Base-by-base conservation (phyloP, 2,329 filamentous ascomycete genomes). In the Tothia fuscella region DNA sequence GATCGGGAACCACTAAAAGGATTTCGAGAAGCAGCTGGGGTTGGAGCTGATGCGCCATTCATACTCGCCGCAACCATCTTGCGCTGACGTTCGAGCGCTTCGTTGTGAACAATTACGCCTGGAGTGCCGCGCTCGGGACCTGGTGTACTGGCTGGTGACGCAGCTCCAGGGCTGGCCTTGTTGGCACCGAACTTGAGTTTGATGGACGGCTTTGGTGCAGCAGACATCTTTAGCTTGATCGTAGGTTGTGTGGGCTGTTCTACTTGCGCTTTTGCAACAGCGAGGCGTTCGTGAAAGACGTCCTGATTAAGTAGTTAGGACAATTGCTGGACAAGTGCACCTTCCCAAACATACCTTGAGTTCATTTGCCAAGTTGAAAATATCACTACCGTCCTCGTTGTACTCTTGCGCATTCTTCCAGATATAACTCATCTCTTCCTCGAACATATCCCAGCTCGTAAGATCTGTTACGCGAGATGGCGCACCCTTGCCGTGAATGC, bases 341-440 rank as follows among this genome's bases (percentile, higher is more conserved):
- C 41, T 38, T 30, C 5, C n/a, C 17, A 12, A 51, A 60, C n/a
- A 40, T 64, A 85, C 84, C 74, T 93, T 80, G 5, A 95, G 73
- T 46, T 91, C 78, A 37, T 78, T 74, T 1, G 86, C 85, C 46
- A 91, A 67, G 17, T 74, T 68, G 48, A 79, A 85, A 39, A 94
- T 88, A 13, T 86, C 81, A 53, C 88, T 94, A 3, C 81, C 83
- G 55, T 94, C 87, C 58, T 94, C 85, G 50, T 95, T 95, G 66
- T 89, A 95, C 45, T 80, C 80, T 53, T 78, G 82, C 0, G 87
- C 86, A 59, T 95, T 95, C 37, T 72, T 73, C 88, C 88, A 95
- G 32, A 95, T 78, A 40, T 84, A 71, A 52, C 78, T 82, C 10
- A 84, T 71, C 53, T 83, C 82, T 41, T 87, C 78, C 56, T 86